Base-by-base conservation (phyloP, 768 basidiomycete species). In the Neoboletus magnificus region DNA sequence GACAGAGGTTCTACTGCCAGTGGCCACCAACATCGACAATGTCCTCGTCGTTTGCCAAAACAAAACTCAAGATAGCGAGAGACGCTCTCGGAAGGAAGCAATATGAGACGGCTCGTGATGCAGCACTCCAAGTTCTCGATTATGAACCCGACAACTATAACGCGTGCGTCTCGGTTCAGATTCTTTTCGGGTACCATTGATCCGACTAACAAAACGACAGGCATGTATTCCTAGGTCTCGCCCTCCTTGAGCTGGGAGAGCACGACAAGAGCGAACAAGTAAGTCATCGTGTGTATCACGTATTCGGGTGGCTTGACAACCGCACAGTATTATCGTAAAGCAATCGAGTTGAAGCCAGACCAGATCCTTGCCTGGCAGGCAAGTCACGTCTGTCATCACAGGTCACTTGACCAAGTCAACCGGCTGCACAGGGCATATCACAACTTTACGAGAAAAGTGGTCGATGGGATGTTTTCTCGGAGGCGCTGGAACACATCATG, bases 361-460 rank as follows among this genome's bases (percentile, higher is more conserved):
- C 87, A 91, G 63, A 72, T 79, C 2, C 77, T 95, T 18, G 95
- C 93, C 16, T 88, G 89, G 86, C 93, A 95, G 85, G 93, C 87
- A 56, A 32, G 77, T 66, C 20, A 13, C 12, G 6, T 57, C 27
- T 8, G 20, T 37, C 11, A 32, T 55, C 15, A 52, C 48, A 55
- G 58, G 56, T 18, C 65, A 23, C 36, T 39, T 58, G 51, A 22
- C 40, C 37, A 13, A 48, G 62, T 48, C 41, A 37, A 53, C 32
- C 36, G 39, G 22, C 43, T 37, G 22, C 56, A 25, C 60, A 93
- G 90, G 93, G 92, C 11, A 72, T 92, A 13, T 76, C 79, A 11
- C 84, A 81, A 66, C 79, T 87, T 46, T 91, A 92, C 61, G 91
- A 93, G 66, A 80, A 79, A 48, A 74, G 71, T 10, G 67, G 79